Base-by-base conservation (phyloP, 2,329 filamentous ascomycete species). In the Aspergillus sclerotialis region DNA sequence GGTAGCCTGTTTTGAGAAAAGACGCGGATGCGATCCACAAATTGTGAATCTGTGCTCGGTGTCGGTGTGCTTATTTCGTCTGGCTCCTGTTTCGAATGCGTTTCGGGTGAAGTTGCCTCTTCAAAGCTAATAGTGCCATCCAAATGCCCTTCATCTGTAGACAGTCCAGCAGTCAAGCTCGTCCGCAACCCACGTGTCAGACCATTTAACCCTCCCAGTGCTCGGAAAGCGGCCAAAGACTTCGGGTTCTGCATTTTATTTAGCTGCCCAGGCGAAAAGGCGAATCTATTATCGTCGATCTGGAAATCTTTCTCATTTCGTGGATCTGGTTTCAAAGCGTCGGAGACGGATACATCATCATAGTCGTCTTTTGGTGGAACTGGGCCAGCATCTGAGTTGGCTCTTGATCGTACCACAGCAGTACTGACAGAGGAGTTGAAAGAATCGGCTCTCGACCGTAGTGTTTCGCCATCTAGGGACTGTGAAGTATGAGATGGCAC, bases 181-280 rank as follows among this genome's bases (percentile, higher is more conserved):
- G 79, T 80, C 31, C 84, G 72, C 18, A 95, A 65, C 7, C 88
- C 89, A 52, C 78, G 83, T 60, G 90, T 87, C 31, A 95, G 61
- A 1, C 89, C 89, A 12, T 63, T 63, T 11, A 94, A 60, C 15
- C 89, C 89, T 31, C 89, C 88, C 4, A 95, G 58, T 10, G 80
- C 80, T 52, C 82, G 84, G 48, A 90, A 94, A 1, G 88, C 88
- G 9, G 81, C 70, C 38, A 94, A 64, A 41, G 79, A 93, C 67
- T 94, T 94, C 3, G 89, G 89, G 55, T 93, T 92, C 42, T 90
- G 78, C 65, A 94, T 75, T 61, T 94, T 94, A 50, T 80, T 82
- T 43, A 95, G 70, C 53, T 93, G 81, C 10, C 89, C 88, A 0
- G 60, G 61, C 2, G 80, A 78, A 55, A 87, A 94, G 11, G 86